Conservation (phyloP, 2,329 filamentous ascomycete genomes). For the Cercospora beticola region DNA sequence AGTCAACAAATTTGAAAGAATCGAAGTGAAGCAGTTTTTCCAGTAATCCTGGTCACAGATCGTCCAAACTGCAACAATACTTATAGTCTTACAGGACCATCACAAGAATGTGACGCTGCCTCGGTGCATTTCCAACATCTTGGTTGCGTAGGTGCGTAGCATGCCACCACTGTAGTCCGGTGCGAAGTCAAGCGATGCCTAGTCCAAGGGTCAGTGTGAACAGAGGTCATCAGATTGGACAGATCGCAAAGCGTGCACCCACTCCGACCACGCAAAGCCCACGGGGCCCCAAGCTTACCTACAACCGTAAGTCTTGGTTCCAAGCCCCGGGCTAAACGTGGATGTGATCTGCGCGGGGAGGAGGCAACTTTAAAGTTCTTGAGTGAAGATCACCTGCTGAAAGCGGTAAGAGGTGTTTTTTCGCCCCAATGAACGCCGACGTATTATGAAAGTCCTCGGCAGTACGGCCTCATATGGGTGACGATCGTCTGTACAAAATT, state of each 20-base stretch:
- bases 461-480: not conserved
- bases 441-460: not conserved
- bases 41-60: not conserved
- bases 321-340: not conserved
- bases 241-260: not conserved
- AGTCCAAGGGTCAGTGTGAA: not conserved
- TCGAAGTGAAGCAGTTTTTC: not conserved
- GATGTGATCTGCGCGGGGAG: slow-evolving; percentile 3
- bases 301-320: not conserved
- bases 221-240: slow-evolving; percentile 1
- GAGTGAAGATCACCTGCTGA: not conserved
- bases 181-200: not conserved
- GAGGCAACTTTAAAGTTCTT: not conserved
- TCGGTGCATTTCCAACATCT: not conserved
- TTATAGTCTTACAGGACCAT: not conserved
- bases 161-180: not conserved
- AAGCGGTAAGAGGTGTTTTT: not conserved
- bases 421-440: not conserved
- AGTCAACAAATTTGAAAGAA: not conserved
- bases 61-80: not conserved
- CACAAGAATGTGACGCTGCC: not conserved
- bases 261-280: not conserved
- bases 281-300: not conserved
- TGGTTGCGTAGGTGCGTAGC: not conserved
- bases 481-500: not conserved